Evolutionary conservation across 192 early-diverging fungal genomes (phyloP).

Genomic region (Diversispora epigaea): DNA sequence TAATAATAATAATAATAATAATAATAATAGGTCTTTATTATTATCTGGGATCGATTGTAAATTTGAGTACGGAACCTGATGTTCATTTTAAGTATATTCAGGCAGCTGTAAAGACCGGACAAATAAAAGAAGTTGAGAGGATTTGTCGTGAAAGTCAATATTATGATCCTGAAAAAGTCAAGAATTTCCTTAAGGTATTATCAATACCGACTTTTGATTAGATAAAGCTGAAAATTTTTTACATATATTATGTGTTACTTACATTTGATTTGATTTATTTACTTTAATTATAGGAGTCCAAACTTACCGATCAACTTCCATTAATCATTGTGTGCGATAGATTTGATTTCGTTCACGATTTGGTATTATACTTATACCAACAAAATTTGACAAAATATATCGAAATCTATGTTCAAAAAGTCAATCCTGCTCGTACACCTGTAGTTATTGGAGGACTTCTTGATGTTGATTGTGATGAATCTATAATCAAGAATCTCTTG

Average conservation of each 20-base stretch:
- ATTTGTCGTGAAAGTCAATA: constrained; percentile 94
- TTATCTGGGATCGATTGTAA: constrained; percentile 94
- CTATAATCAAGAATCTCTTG: constrained; percentile 86
- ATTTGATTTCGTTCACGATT: constrained; percentile 95
- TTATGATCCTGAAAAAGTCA: constrained; percentile 98
- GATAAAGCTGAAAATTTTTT: too few relatives aligned
- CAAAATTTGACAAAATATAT: constrained; percentile 94
- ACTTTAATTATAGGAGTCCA: constrained; percentile 64
- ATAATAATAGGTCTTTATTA: constrained; percentile 78
- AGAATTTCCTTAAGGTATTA: constrained; percentile 90
- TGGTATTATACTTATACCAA: constrained; percentile 94
- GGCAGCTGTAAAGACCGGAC: constrained; percentile 87
- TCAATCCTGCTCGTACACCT: constrained; percentile 92
- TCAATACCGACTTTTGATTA: not conserved
- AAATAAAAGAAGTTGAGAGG: constrained; percentile 96
- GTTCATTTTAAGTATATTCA: constrained; percentile 99
- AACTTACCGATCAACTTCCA: constrained; percentile 93
- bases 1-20: not conserved
- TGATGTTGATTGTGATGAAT: constrained; percentile 98
- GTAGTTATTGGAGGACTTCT: constrained; percentile 94
- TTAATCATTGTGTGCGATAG: constrained; percentile 99
- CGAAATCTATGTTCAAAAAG: constrained; percentile 99
- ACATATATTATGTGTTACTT: too few relatives aligned
- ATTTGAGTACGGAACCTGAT: constrained; percentile 89
- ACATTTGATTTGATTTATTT: too few relatives aligned